Evolutionary conservation across 2,329 filamentous ascomycete species (phyloP).

Genomic region (Domatiomyces catenatus): DNA sequence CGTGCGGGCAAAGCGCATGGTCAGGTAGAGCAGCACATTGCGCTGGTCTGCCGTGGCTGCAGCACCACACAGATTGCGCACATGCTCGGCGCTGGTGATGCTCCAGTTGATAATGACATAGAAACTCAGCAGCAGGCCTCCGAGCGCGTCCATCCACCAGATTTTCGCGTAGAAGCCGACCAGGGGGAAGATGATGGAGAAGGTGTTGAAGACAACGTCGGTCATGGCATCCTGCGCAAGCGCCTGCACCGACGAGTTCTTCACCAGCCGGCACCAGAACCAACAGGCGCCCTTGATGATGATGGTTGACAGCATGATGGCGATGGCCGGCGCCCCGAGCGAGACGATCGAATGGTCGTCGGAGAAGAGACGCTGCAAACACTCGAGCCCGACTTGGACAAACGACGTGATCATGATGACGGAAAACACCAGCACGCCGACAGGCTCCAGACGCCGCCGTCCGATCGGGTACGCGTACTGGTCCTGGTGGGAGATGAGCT

Average conservation of each 20-base stretch:
- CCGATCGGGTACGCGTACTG: constrained; percentile 67
- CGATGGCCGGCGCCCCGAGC: constrained; percentile 55
- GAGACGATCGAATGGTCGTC: constrained; percentile 54
- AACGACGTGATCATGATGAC: constrained; percentile 80
- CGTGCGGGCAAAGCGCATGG: constrained; percentile 81
- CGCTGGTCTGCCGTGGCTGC: constrained; percentile 66
- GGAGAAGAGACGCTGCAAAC: constrained; percentile 46
- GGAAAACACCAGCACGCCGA: constrained; percentile 68
- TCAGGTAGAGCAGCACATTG: constrained; percentile 75
- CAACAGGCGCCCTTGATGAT: constrained; percentile 69
- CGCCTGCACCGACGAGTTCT: constrained; percentile 72
- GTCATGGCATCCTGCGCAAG: constrained; percentile 54
- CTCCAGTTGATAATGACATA: constrained; percentile 72
- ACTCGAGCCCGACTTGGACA: constrained; percentile 59
- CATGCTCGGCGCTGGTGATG: constrained; percentile 56
- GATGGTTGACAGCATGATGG: constrained; percentile 69
- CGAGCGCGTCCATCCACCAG: constrained; percentile 73
- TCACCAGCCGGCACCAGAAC: constrained; percentile 75
- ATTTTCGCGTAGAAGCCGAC: constrained; percentile 59
- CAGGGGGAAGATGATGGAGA: constrained; percentile 75
- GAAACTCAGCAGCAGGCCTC: constrained; percentile 60
- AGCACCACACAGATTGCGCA: constrained; percentile 65
- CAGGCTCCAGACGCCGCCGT: constrained; percentile 57
- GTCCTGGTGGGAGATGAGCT: constrained; percentile 57
- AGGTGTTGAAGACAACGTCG: constrained; percentile 80